These are phyloP conservation scores for Podospora anserina DNA, from an alignment of 495 filamentous ascomycete species.

Conservation along the genomic window DNA sequence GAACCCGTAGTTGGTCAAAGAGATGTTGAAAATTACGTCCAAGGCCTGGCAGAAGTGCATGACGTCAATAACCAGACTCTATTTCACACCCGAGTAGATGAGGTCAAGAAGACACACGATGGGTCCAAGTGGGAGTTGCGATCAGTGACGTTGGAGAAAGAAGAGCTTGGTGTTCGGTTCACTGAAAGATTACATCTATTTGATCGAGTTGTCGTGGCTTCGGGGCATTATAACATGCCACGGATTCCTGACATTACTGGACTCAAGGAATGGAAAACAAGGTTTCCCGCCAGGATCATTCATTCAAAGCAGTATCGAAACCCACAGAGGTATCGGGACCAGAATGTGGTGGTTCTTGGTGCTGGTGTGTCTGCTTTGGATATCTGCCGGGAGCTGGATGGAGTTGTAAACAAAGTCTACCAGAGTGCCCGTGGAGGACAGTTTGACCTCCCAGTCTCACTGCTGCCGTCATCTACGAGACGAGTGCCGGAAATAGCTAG, in stretches of 20 bases:
- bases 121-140: constrained; percentile 50
- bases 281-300: constrained; percentile 49
- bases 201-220: constrained; percentile 56
- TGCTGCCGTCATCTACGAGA: constrained; percentile 46
- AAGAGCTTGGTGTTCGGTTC: constrained; percentile 15
- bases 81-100: constrained; percentile 58
- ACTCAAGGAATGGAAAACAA: constrained; percentile 50
- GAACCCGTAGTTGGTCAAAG: constrained; percentile 54
- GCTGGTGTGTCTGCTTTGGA: constrained; percentile 60
- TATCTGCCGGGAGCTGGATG: constrained; percentile 55
- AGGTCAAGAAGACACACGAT: constrained; percentile 42
- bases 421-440: constrained; percentile 57
- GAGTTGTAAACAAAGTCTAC: constrained; percentile 49
- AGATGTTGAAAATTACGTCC: constrained; percentile 57
- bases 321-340: constrained; percentile 40
- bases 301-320: constrained; percentile 62
- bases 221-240: constrained; percentile 58
- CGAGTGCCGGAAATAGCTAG: constrained; percentile 51
- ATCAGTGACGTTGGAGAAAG: constrained; percentile 37
- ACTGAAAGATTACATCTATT: constrained; percentile 39
- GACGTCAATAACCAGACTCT: constrained; percentile 48
- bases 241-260: constrained; percentile 55
- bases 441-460: constrained; percentile 52
- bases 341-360: constrained; percentile 60
- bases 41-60: constrained; percentile 49